Evolutionary conservation across 345 rosid genomes (phyloP), one percentile per base, ranked within the genome.

Genomic region (Theobroma cacao): DNA sequence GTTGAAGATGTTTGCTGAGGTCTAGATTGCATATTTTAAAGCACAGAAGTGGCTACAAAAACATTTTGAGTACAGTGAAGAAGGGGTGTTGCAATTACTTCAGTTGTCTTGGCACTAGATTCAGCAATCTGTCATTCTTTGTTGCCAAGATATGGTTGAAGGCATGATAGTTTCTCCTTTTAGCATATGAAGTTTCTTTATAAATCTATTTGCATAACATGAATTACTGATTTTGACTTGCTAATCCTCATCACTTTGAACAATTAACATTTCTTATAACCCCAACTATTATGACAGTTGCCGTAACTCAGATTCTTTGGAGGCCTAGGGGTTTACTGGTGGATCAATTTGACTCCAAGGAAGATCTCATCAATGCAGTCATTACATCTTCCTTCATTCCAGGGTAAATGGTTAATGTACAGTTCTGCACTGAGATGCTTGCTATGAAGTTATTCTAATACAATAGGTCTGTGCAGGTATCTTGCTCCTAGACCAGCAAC

Each of bases 401-500:
- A 13, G 97, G 97, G 98, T 92, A 86, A 80, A 63, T 74, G 70
- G 41, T 77, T 75, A 30, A 67, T 75, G 24, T 64, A 52, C 50
- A 7, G 34, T 75, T 38, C 59, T 63, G 60, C 70, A 50, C 61
- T 48, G 26, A 70, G 30, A 48, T 1, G 9, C 59, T 36, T 64
- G 40, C 70, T 55, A 24, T 77, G 80, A 78, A 65, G 43, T 81
- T 76, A 65, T 76, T 58, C 76, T 77, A 43, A 74, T 58, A 41
- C 26, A 68, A 55, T 64, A 70, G 17, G 53, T 2, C 62, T 60
- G 38, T 85, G 81, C 93, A 94, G 98, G 64, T 96, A 94, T 89
- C 97, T 94, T 58, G 97, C 99, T 22, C 99, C 99, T 80, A 83
- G 87, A 72, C 98, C 97, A 41, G 98, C 92, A 72, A 96, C 98